These are phyloP conservation scores for Excoecaria agallocha DNA, from an alignment of 345 rosid species.

Conservation along the genomic window DNA sequence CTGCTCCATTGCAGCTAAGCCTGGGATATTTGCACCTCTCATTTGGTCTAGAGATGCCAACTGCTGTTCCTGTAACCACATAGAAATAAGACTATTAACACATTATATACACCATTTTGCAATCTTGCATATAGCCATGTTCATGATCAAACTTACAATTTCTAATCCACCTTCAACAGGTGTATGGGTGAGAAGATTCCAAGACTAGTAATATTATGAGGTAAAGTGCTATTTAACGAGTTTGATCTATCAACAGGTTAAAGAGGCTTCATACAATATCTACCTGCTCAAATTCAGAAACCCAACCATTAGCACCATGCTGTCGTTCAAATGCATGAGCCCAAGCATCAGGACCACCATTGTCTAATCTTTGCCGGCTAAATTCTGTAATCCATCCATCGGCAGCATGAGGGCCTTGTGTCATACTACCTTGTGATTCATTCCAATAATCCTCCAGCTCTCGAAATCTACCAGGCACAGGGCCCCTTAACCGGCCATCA, in stretches of 20 bases:
- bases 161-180: background rate
- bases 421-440: conserved; percentile 78
- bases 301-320: conserved; percentile 94
- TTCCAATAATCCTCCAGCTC: conserved; percentile 97
- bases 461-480: conserved; percentile 66
- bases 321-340: conserved; percentile 84
- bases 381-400: conserved; percentile 84
- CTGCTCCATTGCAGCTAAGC: conserved; percentile 91
- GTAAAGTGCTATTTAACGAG: background rate
- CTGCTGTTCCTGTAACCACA: conserved; percentile 61
- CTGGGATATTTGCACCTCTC: conserved; percentile 59
- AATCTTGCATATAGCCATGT: background rate
- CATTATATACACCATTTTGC: background rate
- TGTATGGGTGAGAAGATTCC: background rate
- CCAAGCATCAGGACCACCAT: conserved; percentile 73
- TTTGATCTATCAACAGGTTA: background rate
- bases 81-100: conserved; percentile 13
- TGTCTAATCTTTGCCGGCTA: conserved; percentile 51
- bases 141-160: conserved; percentile 2
- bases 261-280: background rate
- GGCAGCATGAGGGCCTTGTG: conserved; percentile 56
- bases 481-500: conserved; percentile 64
- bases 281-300: conserved; percentile 94
- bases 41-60: conserved; percentile 56
- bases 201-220: background rate